Base-by-base conservation (phyloP, 805 yeast species). In the Candida ortonii region DNA sequence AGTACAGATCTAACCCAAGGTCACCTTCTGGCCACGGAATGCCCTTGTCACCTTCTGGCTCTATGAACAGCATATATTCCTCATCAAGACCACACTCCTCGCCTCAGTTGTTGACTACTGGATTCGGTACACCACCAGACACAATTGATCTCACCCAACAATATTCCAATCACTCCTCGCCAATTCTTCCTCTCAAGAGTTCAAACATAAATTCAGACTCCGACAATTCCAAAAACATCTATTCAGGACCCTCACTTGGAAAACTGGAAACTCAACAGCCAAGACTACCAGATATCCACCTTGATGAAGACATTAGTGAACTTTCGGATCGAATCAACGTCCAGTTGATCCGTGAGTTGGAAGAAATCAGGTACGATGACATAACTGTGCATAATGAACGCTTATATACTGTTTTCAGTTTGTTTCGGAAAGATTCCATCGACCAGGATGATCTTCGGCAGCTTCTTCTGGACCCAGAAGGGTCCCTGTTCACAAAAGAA, bases 391-490 rank as follows among this genome's bases (percentile, higher is more conserved):
- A 55, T 30, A 46, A 43, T 31, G 29, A 35, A 8, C 33, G 37
- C 3, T 30, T 55, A 13, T 50, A 39, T 16, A 24, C 25, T 6
- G 22, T 53, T 3, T 55, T 57, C 22, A 25, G 37, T 9, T 19
- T 22, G 1, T 44, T 47, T 22, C 42, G 47, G 17, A 41, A 36
- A 22, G 53, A 53, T 22, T 14, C 35, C 1, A 33, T 55, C 2
- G 34, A 30, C 12, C 16, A 32, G n/a, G 30, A 30, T 4, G 45
- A 49, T 11, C 33, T 57, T 6, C 31, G 41, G 5, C 24, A 31
- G 7, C 16, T 52, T 8, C 25, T 56, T 11, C 29, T 46, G 33
- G 56, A 53, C 33, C 61, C 61, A 9, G 47, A 41, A n/a, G 39
- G 43, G 3, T 29, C 39, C 4, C 28, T 25, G 2, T 54, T 57